Evolutionary conservation across 2,329 filamentous ascomycete species (phyloP).

Genomic region (Leptoxyphium fumago): DNA sequence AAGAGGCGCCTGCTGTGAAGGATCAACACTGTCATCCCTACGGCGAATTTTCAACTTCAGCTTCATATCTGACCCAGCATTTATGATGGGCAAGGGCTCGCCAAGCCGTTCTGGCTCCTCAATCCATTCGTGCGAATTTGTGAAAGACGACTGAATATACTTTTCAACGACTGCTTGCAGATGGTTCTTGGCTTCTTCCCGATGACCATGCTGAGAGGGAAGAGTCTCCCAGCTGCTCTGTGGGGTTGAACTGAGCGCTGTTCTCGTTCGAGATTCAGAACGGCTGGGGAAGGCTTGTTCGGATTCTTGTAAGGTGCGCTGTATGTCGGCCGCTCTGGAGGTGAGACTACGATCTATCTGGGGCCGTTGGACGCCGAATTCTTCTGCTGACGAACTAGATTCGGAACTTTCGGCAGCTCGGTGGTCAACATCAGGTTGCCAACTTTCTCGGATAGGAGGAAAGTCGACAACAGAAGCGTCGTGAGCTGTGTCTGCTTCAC

Average conservation of each 20-base stretch:
- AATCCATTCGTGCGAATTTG: not conserved
- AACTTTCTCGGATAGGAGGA: not conserved
- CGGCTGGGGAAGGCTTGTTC: not conserved
- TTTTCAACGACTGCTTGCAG: not conserved
- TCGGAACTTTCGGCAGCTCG: not conserved
- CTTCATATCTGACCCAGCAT: conserved; percentile 21
- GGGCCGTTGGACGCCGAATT: not conserved
- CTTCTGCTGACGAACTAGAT: not conserved
- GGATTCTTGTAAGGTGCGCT: not conserved
- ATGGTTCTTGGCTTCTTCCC: not conserved
- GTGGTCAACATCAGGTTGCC: not conserved
- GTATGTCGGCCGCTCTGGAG: not conserved
- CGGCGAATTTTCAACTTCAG: conserved; percentile 17
- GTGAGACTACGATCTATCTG: not conserved
- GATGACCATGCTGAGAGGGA: not conserved
- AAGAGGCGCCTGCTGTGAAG: not conserved
- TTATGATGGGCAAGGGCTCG: conserved; percentile 16
- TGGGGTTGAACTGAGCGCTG: not conserved
- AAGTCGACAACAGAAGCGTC: not conserved
- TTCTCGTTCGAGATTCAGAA: not conserved
- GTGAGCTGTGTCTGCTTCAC: not conserved
- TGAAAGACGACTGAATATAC: not conserved
- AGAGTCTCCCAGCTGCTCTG: not conserved
- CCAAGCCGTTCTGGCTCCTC: not conserved
- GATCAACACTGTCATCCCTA: conserved; percentile 11